Percentiles rank a stretch among this genome's conserved stretches.
Conservation (phyloP, 495 filamentous ascomycete species). For the Penicillium alfredii region DNA sequence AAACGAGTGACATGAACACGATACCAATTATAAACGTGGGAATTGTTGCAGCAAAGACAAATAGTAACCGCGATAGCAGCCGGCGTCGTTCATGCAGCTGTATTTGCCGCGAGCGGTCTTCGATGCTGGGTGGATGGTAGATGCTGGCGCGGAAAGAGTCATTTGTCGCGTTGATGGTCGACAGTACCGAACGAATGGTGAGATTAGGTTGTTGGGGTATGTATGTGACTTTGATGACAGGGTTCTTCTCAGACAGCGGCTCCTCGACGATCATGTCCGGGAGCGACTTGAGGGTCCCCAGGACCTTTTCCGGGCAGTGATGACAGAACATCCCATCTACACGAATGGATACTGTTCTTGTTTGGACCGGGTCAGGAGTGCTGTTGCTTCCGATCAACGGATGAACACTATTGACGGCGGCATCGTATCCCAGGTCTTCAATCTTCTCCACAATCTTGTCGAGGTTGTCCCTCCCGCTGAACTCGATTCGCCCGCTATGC, state of each 20-base stretch:
- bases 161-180: slow-evolving; percentile 58
- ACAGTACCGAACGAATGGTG: slow-evolving; percentile 71
- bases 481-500: slow-evolving; percentile 64
- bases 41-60: slow-evolving; percentile 70
- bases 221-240: slow-evolving; percentile 69
- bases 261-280: slow-evolving; percentile 47
- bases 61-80: slow-evolving; percentile 57
- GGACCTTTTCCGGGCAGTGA: slow-evolving; percentile 66
- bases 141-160: slow-evolving; percentile 59
- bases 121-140: slow-evolving; percentile 76
- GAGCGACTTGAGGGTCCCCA: slow-evolving; percentile 46
- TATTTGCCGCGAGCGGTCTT: slow-evolving; percentile 73
- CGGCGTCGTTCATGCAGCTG: slow-evolving; percentile 56
- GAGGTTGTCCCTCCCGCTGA: slow-evolving; percentile 47
- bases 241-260: slow-evolving; percentile 45
- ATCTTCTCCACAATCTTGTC: slow-evolving; percentile 61
- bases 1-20: slow-evolving; percentile 80
- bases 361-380: slow-evolving; percentile 10
- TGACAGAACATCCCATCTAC: slow-evolving; percentile 86
- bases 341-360: slow-evolving; percentile 57
- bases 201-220: slow-evolving; percentile 59
- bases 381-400: slow-evolving; percentile 11
- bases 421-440: slow-evolving; percentile 77
- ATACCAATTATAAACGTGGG: slow-evolving; percentile 89
- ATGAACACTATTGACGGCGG: slow-evolving; percentile 43